Percentiles rank a stretch among this genome's conserved stretches.
Evolutionary conservation across 176 grass and related monocot species (phyloP).

Genomic region (Avena sativa): DNA sequence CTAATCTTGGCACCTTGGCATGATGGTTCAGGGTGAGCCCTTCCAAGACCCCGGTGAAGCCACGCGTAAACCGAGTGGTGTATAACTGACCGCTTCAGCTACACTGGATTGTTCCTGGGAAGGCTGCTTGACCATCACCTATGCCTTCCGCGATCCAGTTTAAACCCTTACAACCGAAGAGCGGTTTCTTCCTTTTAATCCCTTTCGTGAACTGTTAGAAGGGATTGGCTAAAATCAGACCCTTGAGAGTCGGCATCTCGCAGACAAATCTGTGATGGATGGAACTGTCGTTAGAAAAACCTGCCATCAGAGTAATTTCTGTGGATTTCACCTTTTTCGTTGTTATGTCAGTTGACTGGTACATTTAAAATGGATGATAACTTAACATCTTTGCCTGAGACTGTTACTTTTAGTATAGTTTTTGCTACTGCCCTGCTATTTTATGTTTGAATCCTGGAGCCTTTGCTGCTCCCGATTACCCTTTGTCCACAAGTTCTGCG

Average conservation of each 20-base stretch:
- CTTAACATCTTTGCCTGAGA: conserved; percentile 11
- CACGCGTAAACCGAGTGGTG: conserved; percentile 53
- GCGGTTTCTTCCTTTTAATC: conserved; percentile 29
- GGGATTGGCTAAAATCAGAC: conserved; percentile 46
- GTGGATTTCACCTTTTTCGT: background rate
- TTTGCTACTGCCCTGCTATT: background rate
- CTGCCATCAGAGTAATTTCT: conserved; percentile 35
- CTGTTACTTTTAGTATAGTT: background rate
- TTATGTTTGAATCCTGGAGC: background rate
- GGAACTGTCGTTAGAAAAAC: conserved; percentile 25
- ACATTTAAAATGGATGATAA: conserved; percentile 16
- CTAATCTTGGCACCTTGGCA: conserved; percentile 27
- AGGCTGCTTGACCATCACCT: conserved; percentile 45
- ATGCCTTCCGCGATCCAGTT: conserved; percentile 54
- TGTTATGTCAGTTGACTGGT: background rate
- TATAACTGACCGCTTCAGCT: conserved; percentile 53
- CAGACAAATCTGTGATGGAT: conserved; percentile 26
- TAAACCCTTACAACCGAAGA: conserved; percentile 35
- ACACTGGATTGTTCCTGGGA: conserved; percentile 59
- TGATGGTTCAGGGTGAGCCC: conserved; percentile 86
- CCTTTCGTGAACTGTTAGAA: conserved; percentile 41
- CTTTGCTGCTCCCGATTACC: background rate
- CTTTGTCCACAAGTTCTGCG: background rate
- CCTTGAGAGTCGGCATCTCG: conserved; percentile 25
- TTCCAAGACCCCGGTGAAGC: conserved; percentile 89